These are phyloP conservation scores for Trichoderma sp. DNA, from an alignment of 2,329 filamentous ascomycete genomes.

Conservation along the genomic window DNA sequence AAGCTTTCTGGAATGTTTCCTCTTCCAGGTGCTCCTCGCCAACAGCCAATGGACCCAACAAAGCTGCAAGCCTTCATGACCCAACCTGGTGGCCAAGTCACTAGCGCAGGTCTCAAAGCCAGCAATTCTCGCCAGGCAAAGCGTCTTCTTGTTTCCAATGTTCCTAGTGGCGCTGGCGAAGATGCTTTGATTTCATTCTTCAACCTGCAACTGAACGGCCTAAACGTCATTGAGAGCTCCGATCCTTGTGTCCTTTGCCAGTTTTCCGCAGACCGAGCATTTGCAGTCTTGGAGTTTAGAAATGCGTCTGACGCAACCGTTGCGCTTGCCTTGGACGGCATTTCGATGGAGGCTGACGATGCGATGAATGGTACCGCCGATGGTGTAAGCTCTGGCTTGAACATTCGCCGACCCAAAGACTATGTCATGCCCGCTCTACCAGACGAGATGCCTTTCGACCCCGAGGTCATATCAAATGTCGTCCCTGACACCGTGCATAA, in stretches of 20 bases:
- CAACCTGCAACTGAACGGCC: slow-evolving; percentile 93
- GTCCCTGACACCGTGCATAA: slow-evolving; percentile 95
- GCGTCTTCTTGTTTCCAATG: slow-evolving; percentile 83
- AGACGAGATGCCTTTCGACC: slow-evolving; percentile 72
- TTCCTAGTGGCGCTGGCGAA: slow-evolving; percentile 72
- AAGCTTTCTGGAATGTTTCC: slow-evolving; percentile 99
- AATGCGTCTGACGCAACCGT: slow-evolving; percentile 85
- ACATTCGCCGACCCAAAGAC: slow-evolving; percentile 87
- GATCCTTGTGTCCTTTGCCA: slow-evolving; percentile 87
- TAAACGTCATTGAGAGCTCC: slow-evolving; percentile 82
- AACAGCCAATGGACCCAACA: slow-evolving; percentile 92
- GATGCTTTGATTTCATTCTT: slow-evolving; percentile 82
- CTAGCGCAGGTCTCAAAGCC: slow-evolving; percentile 81
- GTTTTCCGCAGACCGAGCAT: slow-evolving; percentile 74
- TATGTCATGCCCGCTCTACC: slow-evolving; percentile 87
- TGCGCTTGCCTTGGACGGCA: slow-evolving; percentile 85
- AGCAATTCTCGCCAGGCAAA: slow-evolving; percentile 93
- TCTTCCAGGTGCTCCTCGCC: slow-evolving; percentile 88
- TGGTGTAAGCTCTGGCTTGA: slow-evolving; percentile 62
- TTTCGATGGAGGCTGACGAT: slow-evolving; percentile 78
- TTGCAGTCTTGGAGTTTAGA: slow-evolving; percentile 91
- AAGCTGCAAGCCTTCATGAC: slow-evolving; percentile 96
- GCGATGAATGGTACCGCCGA: slow-evolving; percentile 53
- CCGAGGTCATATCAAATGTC: slow-evolving; percentile 73
- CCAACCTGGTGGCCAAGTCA: slow-evolving; percentile 72